These are phyloP conservation scores for Fragaria iinumae DNA, from an alignment of 306 rosid genomes.

Conservation along the genomic window DNA sequence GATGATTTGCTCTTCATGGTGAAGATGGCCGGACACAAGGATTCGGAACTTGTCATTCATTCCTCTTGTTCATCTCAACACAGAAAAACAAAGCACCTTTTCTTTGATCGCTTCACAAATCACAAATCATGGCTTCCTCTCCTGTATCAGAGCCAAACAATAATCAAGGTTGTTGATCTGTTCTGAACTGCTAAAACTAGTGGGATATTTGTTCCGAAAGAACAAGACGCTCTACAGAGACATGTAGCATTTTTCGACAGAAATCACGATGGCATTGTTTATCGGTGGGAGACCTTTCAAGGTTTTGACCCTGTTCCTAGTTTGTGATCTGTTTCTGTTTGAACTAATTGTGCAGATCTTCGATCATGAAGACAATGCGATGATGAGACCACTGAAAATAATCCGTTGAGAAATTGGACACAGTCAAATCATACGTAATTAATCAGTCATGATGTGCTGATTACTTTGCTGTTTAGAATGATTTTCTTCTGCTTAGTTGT, in stretches of 20 bases:
- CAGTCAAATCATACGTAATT: background rate
- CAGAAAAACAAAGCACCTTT: background rate
- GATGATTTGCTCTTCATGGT: too few species aligned
- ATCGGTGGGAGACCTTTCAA: constrained; percentile 81
- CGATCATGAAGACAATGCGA: constrained; percentile 89
- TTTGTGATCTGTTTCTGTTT: background rate
- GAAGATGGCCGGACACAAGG: too few species aligned
- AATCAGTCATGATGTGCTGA: too few species aligned
- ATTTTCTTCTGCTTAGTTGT: background rate
- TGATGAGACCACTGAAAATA: constrained; percentile 82
- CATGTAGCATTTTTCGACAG: constrained; percentile 75
- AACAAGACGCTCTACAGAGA: constrained; percentile 58
- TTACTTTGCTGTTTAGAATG: background rate
- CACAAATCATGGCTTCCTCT: constrained; percentile 18
- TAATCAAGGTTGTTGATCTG: constrained; percentile 5
- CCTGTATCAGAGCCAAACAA: background rate
- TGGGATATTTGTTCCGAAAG: constrained; percentile 26
- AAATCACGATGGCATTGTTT: constrained; percentile 62
- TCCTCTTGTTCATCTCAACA: background rate
- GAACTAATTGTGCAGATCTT: constrained; percentile 51
- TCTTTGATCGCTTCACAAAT: too few species aligned
- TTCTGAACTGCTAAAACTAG: background rate
- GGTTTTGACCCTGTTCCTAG: constrained; percentile 31
- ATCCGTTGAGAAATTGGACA: constrained; percentile 29
- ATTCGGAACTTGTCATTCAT: background rate